Percentiles rank a stretch among this genome's conserved stretches.
phyloP scores from a whole-genome alignment of 1,284 basidiomycete genomes.

The Tilletia indica region DNA sequence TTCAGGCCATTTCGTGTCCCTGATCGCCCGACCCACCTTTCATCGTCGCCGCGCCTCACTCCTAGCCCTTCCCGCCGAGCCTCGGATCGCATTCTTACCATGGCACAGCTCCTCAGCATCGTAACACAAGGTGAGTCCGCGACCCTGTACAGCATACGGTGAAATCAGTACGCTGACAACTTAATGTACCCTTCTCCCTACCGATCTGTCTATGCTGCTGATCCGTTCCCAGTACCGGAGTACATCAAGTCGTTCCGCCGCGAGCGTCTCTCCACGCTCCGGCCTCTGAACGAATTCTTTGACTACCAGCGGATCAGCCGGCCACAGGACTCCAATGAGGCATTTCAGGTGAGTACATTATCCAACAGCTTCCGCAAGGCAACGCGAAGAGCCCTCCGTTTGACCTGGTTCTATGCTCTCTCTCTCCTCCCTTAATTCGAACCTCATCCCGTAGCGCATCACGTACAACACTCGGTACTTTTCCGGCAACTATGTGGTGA shows the following conservation, averaged over 20 bases:
- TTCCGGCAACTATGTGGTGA: constrained; percentile 73
- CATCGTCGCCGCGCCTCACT: background rate
- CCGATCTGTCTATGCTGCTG: no score
- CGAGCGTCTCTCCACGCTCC: constrained; percentile 76
- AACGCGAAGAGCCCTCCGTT: constrained; percentile 25
- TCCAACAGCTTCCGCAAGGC: no score
- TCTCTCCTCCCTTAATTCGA: background rate
- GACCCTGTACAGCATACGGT: no score
- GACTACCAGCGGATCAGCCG: constrained; percentile 82
- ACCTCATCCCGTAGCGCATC: constrained; percentile 63
- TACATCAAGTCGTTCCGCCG: constrained; percentile 60
- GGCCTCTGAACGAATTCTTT: constrained; percentile 68
- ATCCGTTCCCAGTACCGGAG: constrained; percentile 36
- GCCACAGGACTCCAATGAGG: constrained; percentile 65
- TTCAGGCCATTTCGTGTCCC: no score
- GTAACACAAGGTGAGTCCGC: background rate
- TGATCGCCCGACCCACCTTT: no score
- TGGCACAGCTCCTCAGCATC: constrained; percentile 1
- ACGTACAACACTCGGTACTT: constrained; percentile 76
- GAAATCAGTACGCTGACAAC: no score
- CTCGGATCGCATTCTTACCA: background rate
- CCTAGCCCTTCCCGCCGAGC: background rate
- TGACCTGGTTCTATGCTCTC: background rate
- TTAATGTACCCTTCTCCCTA: no score
- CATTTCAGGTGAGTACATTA: constrained; percentile 55